phyloP scores from a whole-genome alignment of 1,284 basidiomycete genomes.

The Tilletiopsis washingtonensis region DNA sequence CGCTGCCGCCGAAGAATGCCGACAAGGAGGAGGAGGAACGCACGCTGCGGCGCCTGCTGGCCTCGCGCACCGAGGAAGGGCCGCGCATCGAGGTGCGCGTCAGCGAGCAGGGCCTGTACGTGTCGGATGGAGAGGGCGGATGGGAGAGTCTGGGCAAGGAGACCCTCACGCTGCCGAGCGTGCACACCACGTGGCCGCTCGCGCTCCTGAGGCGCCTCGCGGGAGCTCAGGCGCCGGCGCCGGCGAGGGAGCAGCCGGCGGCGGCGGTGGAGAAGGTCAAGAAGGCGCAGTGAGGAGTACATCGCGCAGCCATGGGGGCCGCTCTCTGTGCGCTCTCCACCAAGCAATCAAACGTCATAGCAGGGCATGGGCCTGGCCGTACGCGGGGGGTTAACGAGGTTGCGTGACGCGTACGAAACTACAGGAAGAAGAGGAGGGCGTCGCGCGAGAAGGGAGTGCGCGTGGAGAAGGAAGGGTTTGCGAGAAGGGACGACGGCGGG shows the following conservation, averaged over 20 bases:
- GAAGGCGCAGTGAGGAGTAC: no score
- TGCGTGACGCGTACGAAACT: no score
- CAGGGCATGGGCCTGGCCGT: no score
- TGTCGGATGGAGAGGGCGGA: background rate
- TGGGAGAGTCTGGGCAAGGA: background rate
- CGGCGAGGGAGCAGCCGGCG: background rate
- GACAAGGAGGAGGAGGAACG: background rate
- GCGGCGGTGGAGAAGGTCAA: background rate
- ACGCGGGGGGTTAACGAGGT: no score
- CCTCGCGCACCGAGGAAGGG: background rate
- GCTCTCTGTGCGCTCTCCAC: no score
- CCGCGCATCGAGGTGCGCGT: background rate
- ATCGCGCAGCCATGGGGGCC: no score
- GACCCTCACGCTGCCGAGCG: background rate
- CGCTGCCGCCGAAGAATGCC: constrained; percentile 15
- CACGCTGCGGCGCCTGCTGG: background rate
- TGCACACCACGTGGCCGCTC: background rate
- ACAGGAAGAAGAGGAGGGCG: no score
- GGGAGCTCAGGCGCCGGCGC: background rate
- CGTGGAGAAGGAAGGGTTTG: no score
- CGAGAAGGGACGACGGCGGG: no score
- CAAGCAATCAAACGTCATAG: no score
- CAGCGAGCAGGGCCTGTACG: background rate
- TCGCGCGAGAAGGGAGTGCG: no score
- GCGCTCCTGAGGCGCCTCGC: background rate